Evolutionary conservation across 2,329 filamentous ascomycete genomes (phyloP), one percentile per base, ranked within the genome.

Genomic region (Ophiostoma angusticollis): DNA sequence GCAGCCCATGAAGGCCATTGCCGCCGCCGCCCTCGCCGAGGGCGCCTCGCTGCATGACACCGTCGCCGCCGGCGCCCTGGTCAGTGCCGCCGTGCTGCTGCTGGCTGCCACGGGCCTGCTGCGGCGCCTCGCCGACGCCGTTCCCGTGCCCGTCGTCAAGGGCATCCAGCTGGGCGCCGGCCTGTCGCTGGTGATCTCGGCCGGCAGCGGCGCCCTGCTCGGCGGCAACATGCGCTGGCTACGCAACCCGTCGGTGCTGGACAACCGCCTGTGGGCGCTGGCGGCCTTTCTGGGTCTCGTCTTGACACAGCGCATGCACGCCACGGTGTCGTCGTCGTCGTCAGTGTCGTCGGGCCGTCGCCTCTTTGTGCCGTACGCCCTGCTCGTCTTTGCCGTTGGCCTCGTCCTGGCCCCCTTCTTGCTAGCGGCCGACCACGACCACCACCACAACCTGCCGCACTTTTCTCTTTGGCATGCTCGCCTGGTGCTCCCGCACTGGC

Each of bases 131-230:
- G 78, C 82, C 8, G 61, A 66, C n/a, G 66, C 78, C 12, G 80
- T 93, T 8, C 89, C 89, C 0, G 74, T 87, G 12, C 84, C 87
- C 0, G 81, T 96, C 0, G 79, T 96, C 38, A 94, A 93, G 55
- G 89, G 89, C 22, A 95, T 96, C 48, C 91, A 96, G 59, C 75
- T 95, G 34, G 89, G 89, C 27, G 89, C 89, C 5, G 89, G 89
- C 2, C 65, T 96, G 34, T 85, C 81, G 13, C 70, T 96, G 13
- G 72, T 86, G 39, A 70, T 93, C 41, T 81, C 83, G 11, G 84
- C 85, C 7, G 85, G 84, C 3, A 65, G 69, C 0, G 65, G 68
- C 1, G 71, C 65, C 33, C 68, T 93, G 42, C 66, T 91, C 11
- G 64, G 69, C 14, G 74, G 75, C n/a, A n/a, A n/a, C 3, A 65